Evolutionary conservation across 108 stramenopile species (phyloP), one percentile per base, ranked within the genome.

Genomic region (Pseudonitzschia multistriata): DNA sequence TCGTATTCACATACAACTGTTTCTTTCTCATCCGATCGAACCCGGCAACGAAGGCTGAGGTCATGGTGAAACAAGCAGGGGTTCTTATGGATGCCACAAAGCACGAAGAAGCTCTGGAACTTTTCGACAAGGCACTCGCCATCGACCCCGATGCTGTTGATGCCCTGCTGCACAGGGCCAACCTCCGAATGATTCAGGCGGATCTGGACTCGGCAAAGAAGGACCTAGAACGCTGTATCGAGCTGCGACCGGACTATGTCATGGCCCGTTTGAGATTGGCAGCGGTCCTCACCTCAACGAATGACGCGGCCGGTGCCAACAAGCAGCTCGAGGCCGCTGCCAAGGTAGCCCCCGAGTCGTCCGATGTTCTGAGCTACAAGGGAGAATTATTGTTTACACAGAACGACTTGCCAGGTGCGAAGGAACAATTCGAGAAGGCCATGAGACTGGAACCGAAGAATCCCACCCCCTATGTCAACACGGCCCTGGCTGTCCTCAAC

Each of bases 391-490:
- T 83, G 53, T 96, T 96, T 75, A 86, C 92, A 14, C 74, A 78
- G 52, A 81, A 83, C 19, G 86, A 92, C 57, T 80, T 96, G 50
- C 83, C 31, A 5, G 68, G 85, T 35, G 92, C 95, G 28, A 80
- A 77, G 63, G 66, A 57, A 30, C 80, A 89, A 29, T 96, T 96
- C 70, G 89, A 96, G 49, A 86, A 82, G 71, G 92, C 92, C 3
- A 92, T 92, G 60, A 74, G 81, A 50, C 81, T 86, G 53, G 95
- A 93, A 40, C 80, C 86, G 11, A 74, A 55, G 33, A 96, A 93
- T 75, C 92, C 92, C 15, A 92, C 90, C 17, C 87, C 95, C n/a
- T 96, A 92, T 63, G 91, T 96, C 8, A 96, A 96, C 70, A 85
- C 86, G 3, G 95, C 95, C 11, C 74, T 96, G 62, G 86, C 92